phyloP scores from a whole-genome alignment of 371 early-diverging fungal species.

The Rhizomucor miehei region DNA sequence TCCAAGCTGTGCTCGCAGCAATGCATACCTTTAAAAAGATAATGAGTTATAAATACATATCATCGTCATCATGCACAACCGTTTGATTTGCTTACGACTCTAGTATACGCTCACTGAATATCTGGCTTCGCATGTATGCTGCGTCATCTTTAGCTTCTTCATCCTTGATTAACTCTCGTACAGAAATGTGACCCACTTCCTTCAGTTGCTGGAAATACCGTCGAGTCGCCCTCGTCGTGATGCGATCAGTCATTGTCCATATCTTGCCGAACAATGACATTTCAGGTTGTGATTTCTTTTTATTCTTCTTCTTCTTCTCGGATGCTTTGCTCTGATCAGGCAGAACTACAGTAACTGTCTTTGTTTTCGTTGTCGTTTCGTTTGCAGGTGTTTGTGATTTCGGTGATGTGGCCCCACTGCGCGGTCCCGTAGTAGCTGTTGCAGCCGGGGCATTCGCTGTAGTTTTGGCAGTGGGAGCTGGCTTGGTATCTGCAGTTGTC shows the following conservation, averaged over 20 bases:
- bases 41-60: neutral
- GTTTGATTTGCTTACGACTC: slow-evolving; percentile 37
- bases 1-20: slow-evolving; percentile 35
- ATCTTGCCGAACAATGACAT: slow-evolving; percentile 54
- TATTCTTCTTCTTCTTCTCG: slow-evolving; percentile 19
- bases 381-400: neutral
- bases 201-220: slow-evolving; percentile 26
- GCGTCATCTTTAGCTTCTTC: slow-evolving; percentile 23
- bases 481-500: neutral
- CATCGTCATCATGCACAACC: neutral
- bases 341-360: neutral
- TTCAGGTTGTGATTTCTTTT: slow-evolving; percentile 31
- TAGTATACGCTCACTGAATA: slow-evolving; percentile 48
- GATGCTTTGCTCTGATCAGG: slow-evolving; percentile 4
- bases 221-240: slow-evolving; percentile 43
- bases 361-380: neutral
- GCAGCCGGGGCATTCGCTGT: neutral
- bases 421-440: neutral
- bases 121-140: slow-evolving; percentile 33
- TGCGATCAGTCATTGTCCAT: slow-evolving; percentile 51
- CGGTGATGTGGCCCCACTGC: neutral
- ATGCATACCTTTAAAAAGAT: slow-evolving; percentile 23
- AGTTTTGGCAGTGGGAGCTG: neutral
- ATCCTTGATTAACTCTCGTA: slow-evolving; percentile 11
- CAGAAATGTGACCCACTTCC: slow-evolving; percentile 5